Percentiles rank a stretch among this genome's conserved stretches.
These are phyloP conservation scores for Quercus aquifolioides DNA, from an alignment of 306 rosid genomes.

Conservation along the genomic window DNA sequence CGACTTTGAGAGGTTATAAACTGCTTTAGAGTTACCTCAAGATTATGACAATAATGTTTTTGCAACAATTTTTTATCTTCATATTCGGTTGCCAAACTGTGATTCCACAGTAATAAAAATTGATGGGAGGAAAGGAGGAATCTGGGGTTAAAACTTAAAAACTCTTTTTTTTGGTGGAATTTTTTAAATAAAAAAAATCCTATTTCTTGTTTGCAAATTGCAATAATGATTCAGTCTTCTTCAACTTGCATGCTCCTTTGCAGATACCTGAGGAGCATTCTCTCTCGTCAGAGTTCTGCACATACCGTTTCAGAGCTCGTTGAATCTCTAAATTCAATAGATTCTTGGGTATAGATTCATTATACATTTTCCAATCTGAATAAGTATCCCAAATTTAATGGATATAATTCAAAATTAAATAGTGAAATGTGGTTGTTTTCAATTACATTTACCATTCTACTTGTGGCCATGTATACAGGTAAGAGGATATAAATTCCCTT, in stretches of 20 bases:
- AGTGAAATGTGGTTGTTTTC: slow-evolving; percentile 1
- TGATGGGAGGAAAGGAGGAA: neutral
- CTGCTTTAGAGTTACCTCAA: neutral
- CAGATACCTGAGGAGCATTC: slow-evolving; percentile 58
- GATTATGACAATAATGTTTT: neutral
- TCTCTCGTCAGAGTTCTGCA: slow-evolving; percentile 49
- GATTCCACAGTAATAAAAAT: neutral
- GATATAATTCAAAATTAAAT: neutral
- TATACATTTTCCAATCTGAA: neutral
- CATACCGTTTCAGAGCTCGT: slow-evolving; percentile 63
- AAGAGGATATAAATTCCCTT: slow-evolving; percentile 57
- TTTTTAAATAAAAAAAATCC: neutral
- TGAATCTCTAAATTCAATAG: slow-evolving; percentile 55
- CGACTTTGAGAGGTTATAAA: slow-evolving; percentile 66
- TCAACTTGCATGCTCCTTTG: slow-evolving; percentile 22
- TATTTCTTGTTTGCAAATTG: neutral
- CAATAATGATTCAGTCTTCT: slow-evolving; percentile 17
- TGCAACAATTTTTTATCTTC: neutral
- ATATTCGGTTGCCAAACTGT: neutral
- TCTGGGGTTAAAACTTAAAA: neutral
- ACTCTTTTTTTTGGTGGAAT: neutral
- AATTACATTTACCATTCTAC: slow-evolving; percentile 30
- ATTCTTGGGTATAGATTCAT: slow-evolving; percentile 61
- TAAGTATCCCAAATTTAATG: neutral
- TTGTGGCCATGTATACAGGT: slow-evolving; percentile 42